Evolutionary conservation across 73 alveolate genomes (phyloP).

Genomic region (Paramecium sonneborni): DNA sequence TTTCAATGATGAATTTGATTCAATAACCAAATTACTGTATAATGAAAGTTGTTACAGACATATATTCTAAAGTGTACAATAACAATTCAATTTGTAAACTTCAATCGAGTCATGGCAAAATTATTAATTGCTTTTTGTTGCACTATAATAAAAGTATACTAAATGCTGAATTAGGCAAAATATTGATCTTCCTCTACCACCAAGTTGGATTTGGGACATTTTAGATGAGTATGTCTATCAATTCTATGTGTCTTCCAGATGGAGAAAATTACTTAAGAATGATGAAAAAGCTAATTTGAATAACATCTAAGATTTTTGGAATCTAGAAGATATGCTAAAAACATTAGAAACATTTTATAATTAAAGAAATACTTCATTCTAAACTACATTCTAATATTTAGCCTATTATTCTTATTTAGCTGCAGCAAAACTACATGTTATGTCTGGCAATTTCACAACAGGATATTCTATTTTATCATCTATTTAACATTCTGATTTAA

Average conservation of each 20-base stretch:
- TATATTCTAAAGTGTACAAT: background rate
- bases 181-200: constrained; percentile 18
- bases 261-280: constrained; percentile 14
- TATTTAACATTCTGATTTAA: background rate
- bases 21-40: background rate
- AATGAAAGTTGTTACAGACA: constrained; percentile 43
- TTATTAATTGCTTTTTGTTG: background rate
- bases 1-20: constrained; percentile 38
- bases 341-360: background rate
- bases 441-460: background rate
- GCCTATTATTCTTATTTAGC: constrained; percentile 16
- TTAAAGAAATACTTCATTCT: background rate
- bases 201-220: constrained; percentile 36
- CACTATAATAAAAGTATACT: background rate
- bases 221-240: constrained; percentile 27
- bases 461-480: background rate
- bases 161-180: background rate
- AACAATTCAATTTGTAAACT: background rate
- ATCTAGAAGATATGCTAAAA: background rate
- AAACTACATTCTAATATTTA: background rate
- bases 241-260: constrained; percentile 41
- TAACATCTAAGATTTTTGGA: constrained; percentile 3
- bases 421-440: background rate
- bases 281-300: background rate
- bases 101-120: constrained; percentile 39